Evolutionary conservation across 1,139 yeast genomes (phyloP), one percentile per base, ranked within the genome.

Genomic region (Yamadazyma dushanensis): DNA sequence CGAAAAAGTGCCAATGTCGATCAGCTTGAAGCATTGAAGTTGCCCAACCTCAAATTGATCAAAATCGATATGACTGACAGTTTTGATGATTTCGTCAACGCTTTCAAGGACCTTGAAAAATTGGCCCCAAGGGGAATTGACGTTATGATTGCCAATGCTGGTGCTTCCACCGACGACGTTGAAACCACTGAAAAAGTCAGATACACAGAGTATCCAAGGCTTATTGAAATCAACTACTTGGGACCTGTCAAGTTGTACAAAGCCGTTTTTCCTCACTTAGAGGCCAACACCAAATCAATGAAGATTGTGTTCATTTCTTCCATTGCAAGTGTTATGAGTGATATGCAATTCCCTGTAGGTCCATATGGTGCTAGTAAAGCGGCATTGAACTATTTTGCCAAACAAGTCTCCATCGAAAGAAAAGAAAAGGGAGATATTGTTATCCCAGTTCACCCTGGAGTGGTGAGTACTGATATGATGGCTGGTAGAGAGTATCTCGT

Each of bases 381-480:
- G 1, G 37, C 35, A 3, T 11, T 24, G 8, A 37, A 37, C 19
- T 21, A 33, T 21, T 16, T 31, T 19, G 28, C 19, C 8, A 31
- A 25, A 9, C 37, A 37, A 22, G 15, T 37, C 9, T 14, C 40
- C 3, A 10, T 4, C 9, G 35, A 37, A 19, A 34, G 31, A 32
- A 63, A 56, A 27, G 66, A 65, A 22, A 60, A 54, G 16, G 68
- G 52, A 14, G 56, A 54, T 5, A 62, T 61, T 4, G 68, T 72
- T 8, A 23, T 88, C 11, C 24, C 36, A 40, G 82, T 90, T 10
- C 80, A 82, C 44, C 41, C 41, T 5, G 41, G 41, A 3, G 10
- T 25, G 13, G 39, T 35, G 10, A 25, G 16, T 9, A 38, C 41
- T 26, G 41, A 38, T 25, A 35, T 38, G 39, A 19, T 19, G 15